A percentile compares a stretch with the other conserved stretches of the same genome.
Conservation (phyloP, 441 rosid genomes). For the Bruguiera hainesii region DNA sequence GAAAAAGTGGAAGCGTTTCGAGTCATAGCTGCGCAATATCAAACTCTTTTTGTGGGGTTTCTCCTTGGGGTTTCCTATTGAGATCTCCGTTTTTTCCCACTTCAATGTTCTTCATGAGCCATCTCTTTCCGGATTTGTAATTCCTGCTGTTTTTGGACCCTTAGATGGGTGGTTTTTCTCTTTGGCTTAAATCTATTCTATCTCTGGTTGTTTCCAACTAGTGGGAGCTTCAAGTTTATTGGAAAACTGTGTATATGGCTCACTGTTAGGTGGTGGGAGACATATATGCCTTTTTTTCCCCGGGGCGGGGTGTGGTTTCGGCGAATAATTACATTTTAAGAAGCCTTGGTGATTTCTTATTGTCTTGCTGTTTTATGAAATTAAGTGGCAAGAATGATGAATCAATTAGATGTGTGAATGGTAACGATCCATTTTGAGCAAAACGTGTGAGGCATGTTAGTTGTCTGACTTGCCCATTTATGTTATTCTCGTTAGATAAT, state of each 20-base stretch:
- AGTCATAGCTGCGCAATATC: conserved; percentile 72
- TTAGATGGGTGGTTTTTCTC: neutral
- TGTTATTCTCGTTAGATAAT: neutral
- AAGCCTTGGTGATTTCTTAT: neutral
- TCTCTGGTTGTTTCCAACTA: conserved; percentile 20
- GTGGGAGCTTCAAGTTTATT: conserved; percentile 17
- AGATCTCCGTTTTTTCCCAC: conserved; percentile 23
- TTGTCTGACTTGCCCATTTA: conserved; percentile 46
- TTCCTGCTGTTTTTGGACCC: conserved; percentile 8
- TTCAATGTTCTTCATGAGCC: conserved; percentile 21
- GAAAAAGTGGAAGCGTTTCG: conserved; percentile 69
- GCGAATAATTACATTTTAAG: neutral
- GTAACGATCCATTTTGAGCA: conserved; percentile 31
- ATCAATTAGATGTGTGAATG: conserved; percentile 64
- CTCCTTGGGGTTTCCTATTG: conserved; percentile 60
- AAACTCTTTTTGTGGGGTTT: conserved; percentile 18
- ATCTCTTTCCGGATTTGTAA: conserved; percentile 21
- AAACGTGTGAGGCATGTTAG: conserved; percentile 44
- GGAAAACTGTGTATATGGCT: conserved; percentile 19
- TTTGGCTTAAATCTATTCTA: neutral
- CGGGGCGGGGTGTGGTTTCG: too few species aligned
- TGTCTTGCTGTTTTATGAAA: neutral
- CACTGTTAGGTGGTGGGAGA: conserved; percentile 23
- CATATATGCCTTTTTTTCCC: conserved; percentile 3
- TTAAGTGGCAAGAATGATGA: conserved; percentile 41